Evolutionary conservation across 1,284 basidiomycete genomes (phyloP).

Genomic region (Trichosporon ovoides): DNA sequence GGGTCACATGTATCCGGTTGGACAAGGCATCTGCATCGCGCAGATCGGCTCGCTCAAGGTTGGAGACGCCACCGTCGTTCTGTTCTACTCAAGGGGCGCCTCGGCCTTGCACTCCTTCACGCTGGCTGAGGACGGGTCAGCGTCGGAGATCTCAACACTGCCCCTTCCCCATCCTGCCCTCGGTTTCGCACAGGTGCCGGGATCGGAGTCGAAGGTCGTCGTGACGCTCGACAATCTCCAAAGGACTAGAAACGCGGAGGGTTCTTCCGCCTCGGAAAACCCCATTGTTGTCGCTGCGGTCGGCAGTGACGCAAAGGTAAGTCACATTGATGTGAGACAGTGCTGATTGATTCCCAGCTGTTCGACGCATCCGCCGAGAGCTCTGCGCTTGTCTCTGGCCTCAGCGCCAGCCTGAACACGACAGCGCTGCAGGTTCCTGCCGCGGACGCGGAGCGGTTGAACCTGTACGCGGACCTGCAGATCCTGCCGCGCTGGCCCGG

Average conservation of each 20-base stretch:
- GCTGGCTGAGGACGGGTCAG: constrained; percentile 17
- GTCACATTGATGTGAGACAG: neutral
- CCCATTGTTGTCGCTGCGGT: constrained; percentile 16
- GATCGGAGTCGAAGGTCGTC: constrained; percentile 24
- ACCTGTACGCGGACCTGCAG: constrained; percentile 39
- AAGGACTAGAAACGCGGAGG: neutral
- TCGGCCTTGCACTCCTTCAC: constrained; percentile 40
- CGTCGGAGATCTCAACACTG: constrained; percentile 25
- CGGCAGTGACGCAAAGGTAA: constrained; percentile 21
- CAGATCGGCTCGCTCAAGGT: constrained; percentile 33
- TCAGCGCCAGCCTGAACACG: constrained; percentile 9
- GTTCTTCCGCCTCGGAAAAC: neutral
- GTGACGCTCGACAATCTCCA: constrained; percentile 35
- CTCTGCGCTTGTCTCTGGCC: neutral
- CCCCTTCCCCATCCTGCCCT: constrained; percentile 40
- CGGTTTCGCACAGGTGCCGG: constrained; percentile 34
- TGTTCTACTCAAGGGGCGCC: constrained; percentile 48
- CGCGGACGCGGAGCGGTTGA: constrained; percentile 23
- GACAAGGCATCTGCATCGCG: constrained; percentile 44
- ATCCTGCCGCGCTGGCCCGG: constrained; percentile 47
- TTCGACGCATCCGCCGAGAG: neutral
- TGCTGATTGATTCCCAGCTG: neutral
- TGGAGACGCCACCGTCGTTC: constrained; percentile 28
- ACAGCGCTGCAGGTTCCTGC: neutral
- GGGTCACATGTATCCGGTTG: constrained; percentile 38